phyloP scores from a whole-genome alignment of 2,329 filamentous ascomycete species.

The Byssochlamys sp. region DNA sequence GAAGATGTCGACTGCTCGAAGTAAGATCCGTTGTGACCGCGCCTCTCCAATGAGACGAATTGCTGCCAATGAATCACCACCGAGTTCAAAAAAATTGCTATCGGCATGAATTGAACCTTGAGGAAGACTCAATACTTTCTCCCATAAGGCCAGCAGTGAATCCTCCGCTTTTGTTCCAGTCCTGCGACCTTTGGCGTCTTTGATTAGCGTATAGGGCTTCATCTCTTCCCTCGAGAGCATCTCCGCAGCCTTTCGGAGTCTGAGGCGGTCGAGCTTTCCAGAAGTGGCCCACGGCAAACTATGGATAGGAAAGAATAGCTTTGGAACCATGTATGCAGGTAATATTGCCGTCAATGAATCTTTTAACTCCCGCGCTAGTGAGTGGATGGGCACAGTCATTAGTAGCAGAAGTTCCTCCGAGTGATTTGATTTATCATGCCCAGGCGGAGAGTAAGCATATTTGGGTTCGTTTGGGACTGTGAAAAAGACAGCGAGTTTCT shows the following conservation, averaged over 20 bases:
- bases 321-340: constrained; percentile 37
- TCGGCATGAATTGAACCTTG: constrained; percentile 31
- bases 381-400: constrained; percentile 15
- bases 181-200: constrained; percentile 9
- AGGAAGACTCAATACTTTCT: constrained; percentile 28
- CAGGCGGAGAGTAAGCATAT: background rate
- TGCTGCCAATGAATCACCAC: constrained; percentile 40
- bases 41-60: constrained; percentile 38
- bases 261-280: constrained; percentile 34
- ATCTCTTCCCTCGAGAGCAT: constrained; percentile 24
- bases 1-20: constrained; percentile 38
- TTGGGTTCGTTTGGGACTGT: constrained; percentile 11
- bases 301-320: constrained; percentile 34
- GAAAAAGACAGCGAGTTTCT: constrained; percentile 26
- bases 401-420: constrained; percentile 16
- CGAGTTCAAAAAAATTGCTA: constrained; percentile 39
- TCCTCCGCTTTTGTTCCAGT: constrained; percentile 20
- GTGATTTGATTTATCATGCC: background rate
- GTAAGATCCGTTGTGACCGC: constrained; percentile 28
- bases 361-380: constrained; percentile 17
- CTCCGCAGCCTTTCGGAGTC: constrained; percentile 28
- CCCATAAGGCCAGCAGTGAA: constrained; percentile 29
- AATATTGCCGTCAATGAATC: constrained; percentile 18
- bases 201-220: constrained; percentile 20
- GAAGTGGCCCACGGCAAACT: constrained; percentile 34